Evolutionary conservation across 192 early-diverging fungal genomes (phyloP).

Genomic region (Gigaspora rosea): DNA sequence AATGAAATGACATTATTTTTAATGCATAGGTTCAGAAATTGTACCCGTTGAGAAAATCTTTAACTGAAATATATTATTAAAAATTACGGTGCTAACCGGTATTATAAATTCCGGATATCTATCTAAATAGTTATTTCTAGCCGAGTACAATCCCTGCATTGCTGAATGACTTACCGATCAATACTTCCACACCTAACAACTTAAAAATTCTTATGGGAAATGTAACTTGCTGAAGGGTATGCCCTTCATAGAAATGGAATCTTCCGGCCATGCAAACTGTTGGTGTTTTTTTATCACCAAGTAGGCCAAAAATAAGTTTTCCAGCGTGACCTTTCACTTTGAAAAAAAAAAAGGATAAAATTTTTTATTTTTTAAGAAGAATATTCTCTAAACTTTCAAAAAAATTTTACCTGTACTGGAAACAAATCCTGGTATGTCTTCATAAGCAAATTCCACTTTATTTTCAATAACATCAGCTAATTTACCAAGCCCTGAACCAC

Average conservation of each 20-base stretch:
- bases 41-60: too few species aligned
- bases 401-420: slow-evolving; percentile 62
- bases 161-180: slow-evolving; percentile 54
- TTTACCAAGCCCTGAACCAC: slow-evolving; percentile 82
- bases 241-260: slow-evolving; percentile 90
- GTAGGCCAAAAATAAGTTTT: slow-evolving; percentile 83
- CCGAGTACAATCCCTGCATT: background rate
- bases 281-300: slow-evolving; percentile 61
- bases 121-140: background rate
- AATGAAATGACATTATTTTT: too few species aligned
- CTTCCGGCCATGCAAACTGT: slow-evolving; percentile 88
- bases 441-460: slow-evolving; percentile 68
- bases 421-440: slow-evolving; percentile 85
- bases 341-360: slow-evolving; percentile 12
- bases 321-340: slow-evolving; percentile 71
- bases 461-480: slow-evolving; percentile 65
- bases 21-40: too few species aligned
- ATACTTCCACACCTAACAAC: slow-evolving; percentile 73
- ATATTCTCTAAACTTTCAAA: too few species aligned
- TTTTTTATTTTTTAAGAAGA: background rate
- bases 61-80: too few species aligned
- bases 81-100: too few species aligned
- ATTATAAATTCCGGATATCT: background rate
- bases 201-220: slow-evolving; percentile 87
- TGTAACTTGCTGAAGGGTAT: slow-evolving; percentile 74